These are phyloP conservation scores for Candida ascalaphidarum DNA, from an alignment of 805 yeast species.

Conservation along the genomic window DNA sequence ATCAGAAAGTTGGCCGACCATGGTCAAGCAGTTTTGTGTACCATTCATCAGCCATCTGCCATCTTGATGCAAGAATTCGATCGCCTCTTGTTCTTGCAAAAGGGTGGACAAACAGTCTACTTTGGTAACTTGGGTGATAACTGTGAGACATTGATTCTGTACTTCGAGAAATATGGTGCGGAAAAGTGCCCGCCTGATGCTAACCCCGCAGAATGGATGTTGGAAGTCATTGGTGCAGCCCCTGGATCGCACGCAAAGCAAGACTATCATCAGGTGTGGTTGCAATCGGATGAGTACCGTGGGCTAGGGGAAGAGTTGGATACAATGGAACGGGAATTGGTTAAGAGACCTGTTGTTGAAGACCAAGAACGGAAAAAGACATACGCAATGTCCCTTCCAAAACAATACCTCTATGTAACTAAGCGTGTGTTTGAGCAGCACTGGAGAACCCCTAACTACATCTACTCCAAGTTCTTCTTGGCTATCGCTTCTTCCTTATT, in stretches of 20 bases:
- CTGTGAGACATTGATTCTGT: slow-evolving; percentile 42
- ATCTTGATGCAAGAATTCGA: slow-evolving; percentile 71
- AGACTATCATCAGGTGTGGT: slow-evolving; percentile 64
- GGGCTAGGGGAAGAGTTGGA: slow-evolving; percentile 9
- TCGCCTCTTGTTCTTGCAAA: slow-evolving; percentile 58
- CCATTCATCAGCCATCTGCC: slow-evolving; percentile 85
- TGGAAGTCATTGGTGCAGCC: slow-evolving; percentile 73
- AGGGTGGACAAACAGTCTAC: slow-evolving; percentile 68
- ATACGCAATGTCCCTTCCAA: slow-evolving; percentile 5
- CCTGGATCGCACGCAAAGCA: slow-evolving; percentile 54
- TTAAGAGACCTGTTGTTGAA: slow-evolving; percentile 12
- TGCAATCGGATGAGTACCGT: slow-evolving; percentile 12
- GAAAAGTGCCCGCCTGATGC: slow-evolving; percentile 32
- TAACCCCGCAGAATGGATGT: slow-evolving; percentile 70
- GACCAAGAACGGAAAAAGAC: slow-evolving; percentile 10
- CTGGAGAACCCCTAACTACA: slow-evolving; percentile 23
- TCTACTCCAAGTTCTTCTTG: slow-evolving; percentile 6
- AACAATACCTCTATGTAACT: slow-evolving; percentile 13
- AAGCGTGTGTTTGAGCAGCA: slow-evolving; percentile 30
- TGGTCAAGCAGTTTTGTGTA: slow-evolving; percentile 37
- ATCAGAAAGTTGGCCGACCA: slow-evolving; percentile 32
- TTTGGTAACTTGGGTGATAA: slow-evolving; percentile 66
- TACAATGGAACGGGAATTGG: slow-evolving; percentile 10
- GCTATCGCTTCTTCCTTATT: slow-evolving; percentile 5
- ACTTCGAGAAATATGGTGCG: slow-evolving; percentile 62